These are phyloP conservation scores for Alnus glutinosa DNA, from an alignment of 306 rosid species.

Conservation along the genomic window DNA sequence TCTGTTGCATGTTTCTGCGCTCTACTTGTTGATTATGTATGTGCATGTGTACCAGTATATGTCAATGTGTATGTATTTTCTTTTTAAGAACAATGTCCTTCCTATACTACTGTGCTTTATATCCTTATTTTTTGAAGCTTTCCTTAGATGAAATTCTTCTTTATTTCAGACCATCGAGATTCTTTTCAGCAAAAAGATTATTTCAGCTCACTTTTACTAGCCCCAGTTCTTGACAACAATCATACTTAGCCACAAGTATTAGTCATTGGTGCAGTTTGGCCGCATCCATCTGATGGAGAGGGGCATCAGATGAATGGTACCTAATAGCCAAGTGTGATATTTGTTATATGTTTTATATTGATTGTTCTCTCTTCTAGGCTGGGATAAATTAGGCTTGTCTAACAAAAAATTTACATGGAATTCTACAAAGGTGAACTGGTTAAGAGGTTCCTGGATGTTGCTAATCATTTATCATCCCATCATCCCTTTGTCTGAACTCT, in stretches of 20 bases:
- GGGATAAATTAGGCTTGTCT: neutral
- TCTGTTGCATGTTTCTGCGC: neutral
- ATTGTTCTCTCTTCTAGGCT: neutral
- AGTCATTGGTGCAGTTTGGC: neutral
- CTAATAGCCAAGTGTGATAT: neutral
- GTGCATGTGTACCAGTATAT: neutral
- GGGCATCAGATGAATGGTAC: neutral
- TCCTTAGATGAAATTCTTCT: slow-evolving; percentile 30
- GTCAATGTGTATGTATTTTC: neutral
- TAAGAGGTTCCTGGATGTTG: neutral
- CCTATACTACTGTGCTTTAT: neutral
- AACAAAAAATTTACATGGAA: neutral
- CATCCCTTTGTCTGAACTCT: neutral
- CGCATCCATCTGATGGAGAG: neutral
- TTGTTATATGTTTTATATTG: neutral
- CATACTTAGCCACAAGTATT: neutral
- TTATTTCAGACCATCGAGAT: slow-evolving; percentile 84
- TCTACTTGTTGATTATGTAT: neutral
- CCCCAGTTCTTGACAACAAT: neutral
- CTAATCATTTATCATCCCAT: neutral
- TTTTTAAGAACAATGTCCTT: neutral
- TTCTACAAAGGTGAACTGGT: neutral
- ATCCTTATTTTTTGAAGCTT: slow-evolving; percentile 23
- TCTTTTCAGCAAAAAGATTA: slow-evolving; percentile 75
- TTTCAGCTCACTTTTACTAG: slow-evolving; percentile 27